A percentile compares a stretch with the other conserved stretches of the same genome.
Conservation (phyloP, 352 stramenopile species). For the Globisporangium orthogonon region DNA sequence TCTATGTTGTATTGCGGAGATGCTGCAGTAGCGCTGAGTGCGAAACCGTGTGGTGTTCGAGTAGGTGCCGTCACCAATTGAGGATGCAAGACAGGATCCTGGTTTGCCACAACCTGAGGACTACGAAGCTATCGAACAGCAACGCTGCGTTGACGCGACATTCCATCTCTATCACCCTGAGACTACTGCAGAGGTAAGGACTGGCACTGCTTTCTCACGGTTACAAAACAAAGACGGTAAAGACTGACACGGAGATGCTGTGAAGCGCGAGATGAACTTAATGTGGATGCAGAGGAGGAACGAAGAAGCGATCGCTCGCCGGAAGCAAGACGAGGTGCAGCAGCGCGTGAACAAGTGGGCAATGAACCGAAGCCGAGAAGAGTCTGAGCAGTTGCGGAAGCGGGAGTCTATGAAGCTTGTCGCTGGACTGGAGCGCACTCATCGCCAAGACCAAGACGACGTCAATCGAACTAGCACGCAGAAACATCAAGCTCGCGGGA, state of each 20-base stretch:
- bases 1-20: not conserved
- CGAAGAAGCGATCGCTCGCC: constrained; percentile 33
- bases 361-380: constrained; percentile 54
- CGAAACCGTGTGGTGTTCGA: not conserved
- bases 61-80: constrained; percentile 5
- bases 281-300: constrained; percentile 51
- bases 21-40: not conserved
- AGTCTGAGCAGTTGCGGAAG: constrained; percentile 60
- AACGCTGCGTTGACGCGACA: constrained; percentile 33
- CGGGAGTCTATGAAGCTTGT: constrained; percentile 54
- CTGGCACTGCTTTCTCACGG: not conserved
- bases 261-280: constrained; percentile 58
- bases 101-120: constrained; percentile 14
- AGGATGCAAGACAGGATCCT: not conserved
- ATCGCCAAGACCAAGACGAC: constrained; percentile 15
- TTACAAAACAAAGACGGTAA: not conserved
- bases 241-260: not conserved
- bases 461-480: not conserved
- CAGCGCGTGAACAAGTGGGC: constrained; percentile 48
- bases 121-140: constrained; percentile 14
- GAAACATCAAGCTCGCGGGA: not conserved
- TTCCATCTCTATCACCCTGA: constrained; percentile 57
- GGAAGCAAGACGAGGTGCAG: constrained; percentile 45
- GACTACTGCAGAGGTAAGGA: constrained; percentile 49
- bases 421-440: constrained; percentile 30